Evolutionary conservation across 345 rosid species (phyloP), one percentile per base, ranked within the genome.

Genomic region (Cardamine chenopodiifolia): DNA sequence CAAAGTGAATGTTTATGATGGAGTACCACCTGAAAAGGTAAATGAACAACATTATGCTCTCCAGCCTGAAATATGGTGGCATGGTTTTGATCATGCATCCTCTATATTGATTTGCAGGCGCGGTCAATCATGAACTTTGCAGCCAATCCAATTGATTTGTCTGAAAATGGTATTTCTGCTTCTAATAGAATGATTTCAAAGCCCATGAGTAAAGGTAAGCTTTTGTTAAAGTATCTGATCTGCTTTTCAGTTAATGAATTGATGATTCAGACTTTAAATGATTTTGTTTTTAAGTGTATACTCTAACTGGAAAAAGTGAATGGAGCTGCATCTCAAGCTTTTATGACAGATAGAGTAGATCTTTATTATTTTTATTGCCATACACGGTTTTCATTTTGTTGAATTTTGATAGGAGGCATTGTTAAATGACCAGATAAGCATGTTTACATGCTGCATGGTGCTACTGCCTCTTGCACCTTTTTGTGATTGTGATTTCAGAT

Each of bases 21-120:
- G 87, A 52, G 87, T 94, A 75, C 85, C 93, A 40, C 84, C 87
- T 56, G 91, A 88, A 80, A 91, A 89, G 97, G 98, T 94, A 91
- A 85, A 49, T 57, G 64, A 74, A 40, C 59, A 71, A 74, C 78
- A 68, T 66, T 67, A 82, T 75, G 78, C 44, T 54, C 59, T 79
- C 82, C 80, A 73, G 84, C 65, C 74, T 77, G 49, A 78, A 77
- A 71, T 71, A 34, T 84, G 55, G 71, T 80, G 69, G 71, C 73
- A 23, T 78, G 80, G 61, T 78, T 79, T 82, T 75, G 73, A 71
- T 76, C 62, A 84, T 81, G 73, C 62, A 49, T 83, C 72, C 62
- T 56, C 66, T 35, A 78, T 73, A 62, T 77, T 87, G 77, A 72
- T 82, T 83, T 90, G 86, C 86, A 93, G 98, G 98, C 98, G 15